Base-by-base conservation (phyloP, 768 basidiomycete genomes). In the Holtermanniella nyarrowii region DNA sequence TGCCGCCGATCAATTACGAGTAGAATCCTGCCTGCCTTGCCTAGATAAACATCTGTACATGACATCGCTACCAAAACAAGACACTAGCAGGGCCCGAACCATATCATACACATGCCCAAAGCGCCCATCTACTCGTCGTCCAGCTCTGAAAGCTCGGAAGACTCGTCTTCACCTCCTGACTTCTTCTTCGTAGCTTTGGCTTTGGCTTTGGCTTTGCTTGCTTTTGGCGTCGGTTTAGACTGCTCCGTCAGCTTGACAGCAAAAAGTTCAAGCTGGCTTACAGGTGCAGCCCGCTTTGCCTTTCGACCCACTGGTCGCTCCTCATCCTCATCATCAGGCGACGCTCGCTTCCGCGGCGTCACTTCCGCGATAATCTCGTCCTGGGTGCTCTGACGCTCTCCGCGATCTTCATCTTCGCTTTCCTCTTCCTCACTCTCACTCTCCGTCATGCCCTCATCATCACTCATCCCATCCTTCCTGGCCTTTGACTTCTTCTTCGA, bases 111-210 rank as follows among this genome's bases (percentile, higher is more conserved):
- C n/a, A n/a, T n/a, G n/a, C n/a, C n/a, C n/a, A n/a, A n/a, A n/a
- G n/a, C n/a, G n/a, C n/a, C n/a, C n/a, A n/a, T n/a, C n/a, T n/a
- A n/a, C n/a, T n/a, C n/a, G n/a, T 37, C 31, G 31, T 37, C 16
- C 31, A 37, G 16, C 31, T 37, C 31, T 16, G 31, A 7, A 7
- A 37, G 31, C 31, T 37, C 31, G 31, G 31, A 37, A 16, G 10
- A 7, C 31, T 37, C 31, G 31, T 37, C 31, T 7, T 37, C 31
- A 37, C 10, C 31, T 16, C 22, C 41, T 3, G 23, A 23, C 22
- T 18, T 26, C 31, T 52, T 52, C 47, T 56, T 52, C 10, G 49
- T 20, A 2, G 23, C 11, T 3, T 21, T n/a, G n/a, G n/a, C n/a
- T n/a, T n/a, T n/a, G n/a, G n/a, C n/a, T n/a, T n/a, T n/a, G n/a